Percentiles rank a stretch among this genome's conserved stretches.
These are phyloP conservation scores for Tylopilus sp. DNA, from an alignment of 768 basidiomycete genomes.

Conservation along the genomic window DNA sequence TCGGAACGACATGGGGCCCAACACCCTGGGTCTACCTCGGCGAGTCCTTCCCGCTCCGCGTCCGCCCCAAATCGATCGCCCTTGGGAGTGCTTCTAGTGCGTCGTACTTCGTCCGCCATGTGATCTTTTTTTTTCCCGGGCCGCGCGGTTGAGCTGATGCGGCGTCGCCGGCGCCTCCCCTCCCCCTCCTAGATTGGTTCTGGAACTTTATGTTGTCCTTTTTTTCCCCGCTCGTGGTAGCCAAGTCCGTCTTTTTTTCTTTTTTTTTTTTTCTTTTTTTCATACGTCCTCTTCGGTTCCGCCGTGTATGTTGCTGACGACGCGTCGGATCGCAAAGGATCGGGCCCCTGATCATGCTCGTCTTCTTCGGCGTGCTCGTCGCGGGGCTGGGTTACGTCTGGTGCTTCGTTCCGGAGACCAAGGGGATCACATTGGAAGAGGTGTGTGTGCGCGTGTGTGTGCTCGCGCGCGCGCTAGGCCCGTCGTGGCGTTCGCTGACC, in stretches of 20 bases:
- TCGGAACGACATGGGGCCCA: constrained; percentile 70
- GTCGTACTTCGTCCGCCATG: neutral
- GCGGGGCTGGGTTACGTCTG: constrained; percentile 73
- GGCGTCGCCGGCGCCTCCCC: no score
- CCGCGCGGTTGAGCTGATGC: constrained; percentile 6
- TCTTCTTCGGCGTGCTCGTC: constrained; percentile 72
- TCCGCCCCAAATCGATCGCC: constrained; percentile 74
- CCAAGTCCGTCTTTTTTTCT: constrained; percentile 34
- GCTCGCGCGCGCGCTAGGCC: no score
- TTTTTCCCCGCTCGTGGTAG: constrained; percentile 64
- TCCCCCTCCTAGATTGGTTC: constrained; percentile 48
- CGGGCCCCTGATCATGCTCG: constrained; percentile 69
- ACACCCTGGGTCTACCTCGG: constrained; percentile 76
- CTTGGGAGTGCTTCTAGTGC: constrained; percentile 60
- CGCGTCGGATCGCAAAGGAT: constrained; percentile 43
- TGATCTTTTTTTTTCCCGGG: neutral
- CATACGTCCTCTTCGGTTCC: no score
- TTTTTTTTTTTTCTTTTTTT: no score
- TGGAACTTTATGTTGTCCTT: constrained; percentile 78
- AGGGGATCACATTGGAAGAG: constrained; percentile 71
- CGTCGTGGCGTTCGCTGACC: no score
- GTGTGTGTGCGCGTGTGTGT: no score
- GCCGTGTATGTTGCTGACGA: no score
- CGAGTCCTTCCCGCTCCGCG: constrained; percentile 78
- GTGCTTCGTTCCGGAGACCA: constrained; percentile 78